Evolutionary conservation across 306 rosid genomes (phyloP), one percentile per base, ranked within the genome.

Genomic region (Acacia crassicarpa): DNA sequence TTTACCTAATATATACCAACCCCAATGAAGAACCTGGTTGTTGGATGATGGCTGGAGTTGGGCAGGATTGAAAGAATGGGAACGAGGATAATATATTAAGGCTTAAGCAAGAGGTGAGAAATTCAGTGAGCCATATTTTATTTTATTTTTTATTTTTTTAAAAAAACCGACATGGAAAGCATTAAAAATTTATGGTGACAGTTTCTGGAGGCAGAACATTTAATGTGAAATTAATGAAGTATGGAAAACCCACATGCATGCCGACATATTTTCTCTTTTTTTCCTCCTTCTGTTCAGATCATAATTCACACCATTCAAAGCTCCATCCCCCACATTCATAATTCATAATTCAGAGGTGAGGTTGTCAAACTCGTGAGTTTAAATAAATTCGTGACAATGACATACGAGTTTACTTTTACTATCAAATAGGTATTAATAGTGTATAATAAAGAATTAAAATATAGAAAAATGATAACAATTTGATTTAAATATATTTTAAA

Each of bases 211-310:
- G 15, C 19, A 25, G 27, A 22, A 40, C 76, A 48, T 46, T 72
- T 46, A 72, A 72, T 27, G 76, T 14, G 40, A 23, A 22, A 61
- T 54, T 8, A 25, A 25, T 72, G 43, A 72, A 10, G 14, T 25
- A 16, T 30, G 40, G 43, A 48, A 32, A 51, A 32, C 30, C 77
- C 77, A 73, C 77, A 32, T 49, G 77, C 77, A 73, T 73, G 44
- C 65, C 65, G 63, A 73, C 77, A 30, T 49, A 16, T 25, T 61
- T 25, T 61, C 30, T 27, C 16, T 25, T 14, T 46, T 1, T 41
- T 40, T 20, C 20, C 11, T 67, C 13, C 59, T 46, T 13, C 76
- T 9, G 61, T 7, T 46, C 77, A 73, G 77, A 73, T 73, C 27
- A 49, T 27, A 49, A 23, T 3, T 4, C 14, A 61, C 9, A 25